Evolutionary conservation across 306 rosid species (phyloP).

Genomic region (Malus fusca): DNA sequence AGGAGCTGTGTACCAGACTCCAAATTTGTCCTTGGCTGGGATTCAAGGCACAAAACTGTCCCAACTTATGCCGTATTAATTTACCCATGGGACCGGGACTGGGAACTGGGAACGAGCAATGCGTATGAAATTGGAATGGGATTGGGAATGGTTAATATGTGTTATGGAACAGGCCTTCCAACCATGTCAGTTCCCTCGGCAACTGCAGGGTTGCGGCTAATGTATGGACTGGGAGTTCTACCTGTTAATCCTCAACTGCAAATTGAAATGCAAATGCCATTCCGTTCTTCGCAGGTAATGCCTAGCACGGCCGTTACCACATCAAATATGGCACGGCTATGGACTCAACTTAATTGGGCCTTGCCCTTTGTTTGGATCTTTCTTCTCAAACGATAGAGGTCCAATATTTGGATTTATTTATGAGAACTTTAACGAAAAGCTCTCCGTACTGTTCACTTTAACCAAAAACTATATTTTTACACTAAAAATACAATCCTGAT

Average conservation of each 20-base stretch:
- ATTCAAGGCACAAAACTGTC: background rate
- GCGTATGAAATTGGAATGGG: conserved; percentile 5
- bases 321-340: too few species aligned
- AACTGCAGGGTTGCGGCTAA: background rate
- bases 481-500: too few species aligned
- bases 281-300: too few species aligned
- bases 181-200: background rate
- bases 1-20: background rate
- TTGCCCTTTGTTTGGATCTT: too few species aligned
- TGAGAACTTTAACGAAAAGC: too few species aligned
- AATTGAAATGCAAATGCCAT: too few species aligned
- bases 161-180: background rate
- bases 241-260: background rate
- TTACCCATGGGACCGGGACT: background rate
- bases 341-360: too few species aligned
- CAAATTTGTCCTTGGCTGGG: background rate
- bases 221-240: background rate
- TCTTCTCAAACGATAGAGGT: too few species aligned
- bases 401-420: too few species aligned
- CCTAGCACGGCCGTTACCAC: too few species aligned
- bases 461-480: too few species aligned
- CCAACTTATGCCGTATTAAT: background rate
- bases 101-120: background rate
- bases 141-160: background rate
- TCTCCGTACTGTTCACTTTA: too few species aligned